A percentile compares a stretch with the other conserved stretches of the same genome.
phyloP scores from a whole-genome alignment of 2,329 filamentous ascomycete genomes.

The Sordariomycetes sp. region DNA sequence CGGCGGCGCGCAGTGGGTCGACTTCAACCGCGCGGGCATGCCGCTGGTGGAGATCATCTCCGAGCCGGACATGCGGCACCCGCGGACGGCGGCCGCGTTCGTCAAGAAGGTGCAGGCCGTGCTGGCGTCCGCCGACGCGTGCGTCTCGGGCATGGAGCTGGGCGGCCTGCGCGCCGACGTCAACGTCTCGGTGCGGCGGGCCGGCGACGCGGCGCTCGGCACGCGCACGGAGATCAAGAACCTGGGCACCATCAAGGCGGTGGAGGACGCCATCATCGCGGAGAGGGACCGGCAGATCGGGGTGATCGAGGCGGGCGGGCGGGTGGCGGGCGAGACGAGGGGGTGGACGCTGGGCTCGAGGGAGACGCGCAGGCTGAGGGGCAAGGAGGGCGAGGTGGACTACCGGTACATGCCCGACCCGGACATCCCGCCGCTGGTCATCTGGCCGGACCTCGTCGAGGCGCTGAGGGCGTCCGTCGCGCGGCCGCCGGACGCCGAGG shows the following conservation, averaged over 20 bases:
- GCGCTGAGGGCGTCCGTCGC: slow-evolving; percentile 56
- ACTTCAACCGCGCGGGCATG: slow-evolving; percentile 87
- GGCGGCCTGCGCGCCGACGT: slow-evolving; percentile 88
- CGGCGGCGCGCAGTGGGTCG: slow-evolving; percentile 64
- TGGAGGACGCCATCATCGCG: slow-evolving; percentile 88
- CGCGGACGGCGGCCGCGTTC: slow-evolving; percentile 75
- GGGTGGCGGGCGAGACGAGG: slow-evolving; percentile 75
- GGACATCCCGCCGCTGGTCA: slow-evolving; percentile 70
- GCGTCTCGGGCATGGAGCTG: slow-evolving; percentile 84
- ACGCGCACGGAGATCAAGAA: slow-evolving; percentile 97
- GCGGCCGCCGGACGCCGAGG: slow-evolving; percentile 58
- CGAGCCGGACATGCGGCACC: slow-evolving; percentile 75
- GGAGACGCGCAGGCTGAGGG: slow-evolving; percentile 70
- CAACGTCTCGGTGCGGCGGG: slow-evolving; percentile 76
- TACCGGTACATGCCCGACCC: slow-evolving; percentile 98
- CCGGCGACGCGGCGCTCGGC: slow-evolving; percentile 48
- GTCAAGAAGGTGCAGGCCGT: slow-evolving; percentile 82
- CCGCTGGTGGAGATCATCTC: slow-evolving; percentile 95
- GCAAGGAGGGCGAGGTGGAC: slow-evolving; percentile 94
- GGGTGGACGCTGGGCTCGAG: slow-evolving; percentile 83
- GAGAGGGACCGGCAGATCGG: slow-evolving; percentile 83
- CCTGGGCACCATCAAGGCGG: slow-evolving; percentile 83
- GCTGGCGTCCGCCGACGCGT: slow-evolving; percentile 71
- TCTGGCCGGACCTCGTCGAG: slow-evolving; percentile 58
- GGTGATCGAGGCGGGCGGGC: slow-evolving; percentile 64